Evolutionary conservation across 208 protist species (phyloP).

Genomic region (Trypanosoma boissoni): DNA sequence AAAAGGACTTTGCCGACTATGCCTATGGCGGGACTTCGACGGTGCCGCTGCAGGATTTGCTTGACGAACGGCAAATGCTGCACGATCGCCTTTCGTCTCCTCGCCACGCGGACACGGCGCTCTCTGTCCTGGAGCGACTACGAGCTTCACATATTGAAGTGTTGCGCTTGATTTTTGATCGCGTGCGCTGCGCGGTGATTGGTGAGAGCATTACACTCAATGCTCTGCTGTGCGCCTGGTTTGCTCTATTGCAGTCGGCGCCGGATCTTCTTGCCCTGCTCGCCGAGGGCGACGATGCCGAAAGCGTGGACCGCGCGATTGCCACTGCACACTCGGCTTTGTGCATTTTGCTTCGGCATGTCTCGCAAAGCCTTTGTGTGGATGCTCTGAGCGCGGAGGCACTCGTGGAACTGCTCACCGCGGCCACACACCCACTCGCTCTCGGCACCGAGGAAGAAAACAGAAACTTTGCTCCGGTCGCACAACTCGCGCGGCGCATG

Average conservation of each 20-base stretch:
- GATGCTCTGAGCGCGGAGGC: slow-evolving; percentile 15
- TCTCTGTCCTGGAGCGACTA: slow-evolving; percentile 22
- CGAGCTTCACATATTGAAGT: slow-evolving; percentile 18
- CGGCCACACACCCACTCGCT: slow-evolving; percentile 29
- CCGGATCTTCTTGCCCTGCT: slow-evolving; percentile 29
- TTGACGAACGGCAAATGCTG: slow-evolving; percentile 34
- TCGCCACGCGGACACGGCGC: slow-evolving; percentile 30
- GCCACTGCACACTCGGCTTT: slow-evolving; percentile 27
- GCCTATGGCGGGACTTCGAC: too few species aligned
- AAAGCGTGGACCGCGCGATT: slow-evolving; percentile 15
- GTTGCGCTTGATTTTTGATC: slow-evolving; percentile 39
- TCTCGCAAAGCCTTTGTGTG: neutral
- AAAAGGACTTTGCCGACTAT: too few species aligned
- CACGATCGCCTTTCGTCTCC: slow-evolving; percentile 27
- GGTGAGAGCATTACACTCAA: slow-evolving; percentile 55
- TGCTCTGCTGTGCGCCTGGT: slow-evolving; percentile 54
- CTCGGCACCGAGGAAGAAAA: neutral
- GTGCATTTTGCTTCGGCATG: slow-evolving; percentile 13
- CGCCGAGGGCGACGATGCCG: neutral
- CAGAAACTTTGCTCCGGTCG: too few species aligned
- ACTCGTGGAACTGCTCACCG: slow-evolving; percentile 22
- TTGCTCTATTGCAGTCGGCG: slow-evolving; percentile 28
- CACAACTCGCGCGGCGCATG: too few species aligned
- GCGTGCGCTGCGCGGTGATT: slow-evolving; percentile 32
- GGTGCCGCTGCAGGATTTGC: slow-evolving; percentile 44